phyloP scores from a whole-genome alignment of 1,284 basidiomycete genomes.

The Pterulicium gracile region DNA sequence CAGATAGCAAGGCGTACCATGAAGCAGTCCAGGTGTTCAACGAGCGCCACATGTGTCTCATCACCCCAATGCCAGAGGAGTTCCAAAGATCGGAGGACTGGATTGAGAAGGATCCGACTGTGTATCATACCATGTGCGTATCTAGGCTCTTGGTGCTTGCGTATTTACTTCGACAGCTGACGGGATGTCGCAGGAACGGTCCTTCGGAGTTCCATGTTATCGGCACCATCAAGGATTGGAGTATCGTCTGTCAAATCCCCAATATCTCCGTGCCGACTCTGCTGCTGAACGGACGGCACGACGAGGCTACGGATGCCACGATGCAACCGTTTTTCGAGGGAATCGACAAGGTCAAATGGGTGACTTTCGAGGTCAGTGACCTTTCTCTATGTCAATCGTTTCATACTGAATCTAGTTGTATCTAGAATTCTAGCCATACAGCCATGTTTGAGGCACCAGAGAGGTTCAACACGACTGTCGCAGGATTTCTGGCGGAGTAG shows the following conservation, averaged over 20 bases:
- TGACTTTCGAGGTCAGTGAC: constrained; percentile 24
- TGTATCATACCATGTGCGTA: constrained; percentile 27
- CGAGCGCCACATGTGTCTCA: constrained; percentile 29
- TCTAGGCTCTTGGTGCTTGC: not conserved
- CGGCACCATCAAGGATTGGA: constrained; percentile 39
- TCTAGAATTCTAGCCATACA: no score
- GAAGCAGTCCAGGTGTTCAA: constrained; percentile 33
- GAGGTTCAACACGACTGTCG: no score
- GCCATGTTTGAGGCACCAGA: no score
- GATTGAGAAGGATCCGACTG: constrained; percentile 28
- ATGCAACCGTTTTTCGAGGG: constrained; percentile 33
- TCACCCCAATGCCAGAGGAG: constrained; percentile 32
- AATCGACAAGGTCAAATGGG: constrained; percentile 36
- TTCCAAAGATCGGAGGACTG: constrained; percentile 11
- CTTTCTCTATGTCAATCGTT: no score
- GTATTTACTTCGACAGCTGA: not conserved
- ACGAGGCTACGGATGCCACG: constrained; percentile 35
- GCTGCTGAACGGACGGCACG: constrained; percentile 39
- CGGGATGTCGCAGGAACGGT: constrained; percentile 29
- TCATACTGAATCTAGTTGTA: no score
- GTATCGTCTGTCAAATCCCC: constrained; percentile 28
- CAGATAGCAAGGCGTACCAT: constrained; percentile 31
- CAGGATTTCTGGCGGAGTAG: no score
- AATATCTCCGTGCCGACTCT: constrained; percentile 37
- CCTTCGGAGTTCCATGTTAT: constrained; percentile 38